phyloP scores from a whole-genome alignment of 345 rosid species.

The Citrus medica region DNA sequence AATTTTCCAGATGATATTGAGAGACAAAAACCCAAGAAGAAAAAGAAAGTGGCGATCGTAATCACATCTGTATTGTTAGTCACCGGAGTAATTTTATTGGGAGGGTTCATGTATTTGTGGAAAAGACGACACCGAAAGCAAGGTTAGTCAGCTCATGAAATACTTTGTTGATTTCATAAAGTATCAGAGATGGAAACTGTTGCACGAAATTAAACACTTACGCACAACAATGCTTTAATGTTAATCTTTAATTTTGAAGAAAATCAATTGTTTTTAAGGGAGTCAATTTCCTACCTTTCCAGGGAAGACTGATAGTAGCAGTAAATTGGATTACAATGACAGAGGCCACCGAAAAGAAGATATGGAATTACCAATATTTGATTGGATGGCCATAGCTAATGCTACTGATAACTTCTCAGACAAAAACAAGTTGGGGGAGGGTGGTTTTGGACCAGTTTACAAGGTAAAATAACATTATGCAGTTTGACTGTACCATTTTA shows the following conservation, averaged over 20 bases:
- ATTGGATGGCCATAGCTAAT: constrained; percentile 21
- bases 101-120: not conserved
- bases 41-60: not conserved
- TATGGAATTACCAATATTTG: constrained; percentile 32
- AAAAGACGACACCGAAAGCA: not conserved
- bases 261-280: not conserved
- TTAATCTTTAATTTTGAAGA: not conserved
- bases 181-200: no score
- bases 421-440: constrained; percentile 36
- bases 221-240: no score
- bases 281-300: no score
- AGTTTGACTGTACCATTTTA: no score
- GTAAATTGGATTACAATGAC: no score
- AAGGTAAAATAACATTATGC: constrained; percentile 20
- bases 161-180: no score
- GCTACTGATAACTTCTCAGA: constrained; percentile 31
- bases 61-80: not conserved
- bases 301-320: no score
- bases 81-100: not conserved
- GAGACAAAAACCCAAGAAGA: not conserved
- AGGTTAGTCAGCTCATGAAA: not conserved
- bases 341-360: constrained; percentile 15
- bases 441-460: constrained; percentile 46
- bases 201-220: no score
- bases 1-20: not conserved